Conservation (phyloP, 371 early-diverging fungal genomes). For the Mortierella sp. region DNA sequence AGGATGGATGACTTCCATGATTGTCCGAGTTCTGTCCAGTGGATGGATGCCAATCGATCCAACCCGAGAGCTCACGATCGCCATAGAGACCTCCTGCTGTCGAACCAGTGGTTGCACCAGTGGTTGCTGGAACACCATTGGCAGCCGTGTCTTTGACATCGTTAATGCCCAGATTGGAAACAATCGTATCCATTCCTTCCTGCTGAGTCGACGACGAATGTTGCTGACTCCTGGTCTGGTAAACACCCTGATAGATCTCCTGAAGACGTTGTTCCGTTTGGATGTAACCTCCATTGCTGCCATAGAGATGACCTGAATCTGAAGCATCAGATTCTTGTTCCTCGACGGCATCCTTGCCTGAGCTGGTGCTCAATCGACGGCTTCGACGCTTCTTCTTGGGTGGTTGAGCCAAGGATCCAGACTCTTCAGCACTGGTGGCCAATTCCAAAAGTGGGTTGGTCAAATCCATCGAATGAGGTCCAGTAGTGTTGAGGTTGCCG, state of each 20-base stretch:
- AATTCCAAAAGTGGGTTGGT: too few species aligned
- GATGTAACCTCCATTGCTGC: conserved; percentile 19
- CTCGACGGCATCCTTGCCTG: too few species aligned
- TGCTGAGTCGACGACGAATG: conserved; percentile 7
- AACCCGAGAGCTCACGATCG: conserved; percentile 36
- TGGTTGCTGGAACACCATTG: too few species aligned
- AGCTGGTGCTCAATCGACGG: not conserved
- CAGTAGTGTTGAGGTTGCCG: too few species aligned
- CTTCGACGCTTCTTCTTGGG: conserved; percentile 13
- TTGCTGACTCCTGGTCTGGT: conserved; percentile 19
- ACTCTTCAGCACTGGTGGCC: too few species aligned
- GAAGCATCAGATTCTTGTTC: too few species aligned
- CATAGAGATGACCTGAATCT: conserved; percentile 4
- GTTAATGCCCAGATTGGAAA: conserved; percentile 28
- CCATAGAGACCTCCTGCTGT: conserved; percentile 24
- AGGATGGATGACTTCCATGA: not conserved
- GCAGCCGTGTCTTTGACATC: conserved; percentile 10
- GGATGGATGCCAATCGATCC: conserved; percentile 22
- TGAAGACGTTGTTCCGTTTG: conserved; percentile 35
- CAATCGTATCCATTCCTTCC: conserved; percentile 30
- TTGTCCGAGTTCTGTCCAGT: conserved; percentile 8
- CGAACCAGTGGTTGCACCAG: not conserved
- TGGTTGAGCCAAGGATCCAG: not conserved
- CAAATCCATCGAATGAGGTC: too few species aligned
- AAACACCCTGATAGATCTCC: conserved; percentile 38